A percentile compares a stretch with the other conserved stretches of the same genome.
These are phyloP conservation scores for Alternaria gaisen DNA, from an alignment of 2,329 filamentous ascomycete genomes.

Conservation along the genomic window DNA sequence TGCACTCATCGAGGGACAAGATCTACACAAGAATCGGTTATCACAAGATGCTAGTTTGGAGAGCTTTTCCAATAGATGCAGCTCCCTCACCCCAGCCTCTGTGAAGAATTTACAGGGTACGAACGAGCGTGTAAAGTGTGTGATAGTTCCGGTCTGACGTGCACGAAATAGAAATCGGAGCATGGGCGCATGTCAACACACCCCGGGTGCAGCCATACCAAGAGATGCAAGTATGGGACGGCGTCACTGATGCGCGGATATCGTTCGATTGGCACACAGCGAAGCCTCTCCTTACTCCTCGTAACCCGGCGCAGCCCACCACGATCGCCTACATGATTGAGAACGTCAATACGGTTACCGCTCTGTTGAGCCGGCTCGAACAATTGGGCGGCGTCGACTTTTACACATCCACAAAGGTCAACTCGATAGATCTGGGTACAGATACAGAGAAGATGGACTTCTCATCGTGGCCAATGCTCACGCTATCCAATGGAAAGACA, in stretches of 20 bases:
- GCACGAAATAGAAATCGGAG: slow-evolving; percentile 69
- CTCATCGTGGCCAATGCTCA: slow-evolving; percentile 85
- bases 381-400: slow-evolving; percentile 73
- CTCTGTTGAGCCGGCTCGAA: slow-evolving; percentile 74
- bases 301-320: slow-evolving; percentile 56
- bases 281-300: slow-evolving; percentile 46
- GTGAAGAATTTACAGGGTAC: slow-evolving; percentile 76
- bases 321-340: slow-evolving; percentile 97
- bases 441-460: slow-evolving; percentile 75
- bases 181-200: slow-evolving; percentile 79
- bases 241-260: slow-evolving; percentile 84
- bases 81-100: slow-evolving; percentile 89
- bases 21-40: slow-evolving; percentile 73
- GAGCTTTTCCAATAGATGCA: slow-evolving; percentile 91
- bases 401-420: slow-evolving; percentile 79
- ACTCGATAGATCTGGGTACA: slow-evolving; percentile 78
- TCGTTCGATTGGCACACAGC: slow-evolving; percentile 79
- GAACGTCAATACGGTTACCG: slow-evolving; percentile 87
- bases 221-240: slow-evolving; percentile 99
- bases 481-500: slow-evolving; percentile 70
- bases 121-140: background rate
- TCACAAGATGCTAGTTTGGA: slow-evolving; percentile 71
- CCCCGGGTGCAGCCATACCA: slow-evolving; percentile 85
- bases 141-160: slow-evolving; percentile 19
- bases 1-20: slow-evolving; percentile 89